These are phyloP conservation scores for Tricholoma saponaceum DNA, from an alignment of 768 basidiomycete genomes.

Conservation along the genomic window DNA sequence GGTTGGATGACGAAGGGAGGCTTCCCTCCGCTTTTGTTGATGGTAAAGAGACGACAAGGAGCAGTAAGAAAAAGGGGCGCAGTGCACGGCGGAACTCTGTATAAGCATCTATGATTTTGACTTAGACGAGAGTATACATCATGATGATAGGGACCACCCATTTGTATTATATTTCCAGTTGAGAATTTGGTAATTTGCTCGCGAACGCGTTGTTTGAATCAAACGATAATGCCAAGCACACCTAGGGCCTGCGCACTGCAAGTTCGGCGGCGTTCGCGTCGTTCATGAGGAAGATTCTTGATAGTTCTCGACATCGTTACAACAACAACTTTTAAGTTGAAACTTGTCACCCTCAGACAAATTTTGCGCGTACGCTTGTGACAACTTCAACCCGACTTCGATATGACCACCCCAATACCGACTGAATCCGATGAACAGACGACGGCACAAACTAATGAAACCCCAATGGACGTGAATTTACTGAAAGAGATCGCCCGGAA, in stretches of 20 bases:
- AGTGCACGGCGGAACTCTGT: conserved; percentile 78
- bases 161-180: neutral
- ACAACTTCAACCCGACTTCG: neutral
- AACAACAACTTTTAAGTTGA: neutral
- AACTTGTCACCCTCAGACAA: neutral
- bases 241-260: too few species aligned
- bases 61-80: conserved; percentile 64
- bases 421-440: conserved; percentile 8
- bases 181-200: neutral
- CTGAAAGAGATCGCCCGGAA: conserved; percentile 79
- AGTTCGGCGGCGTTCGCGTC: too few species aligned
- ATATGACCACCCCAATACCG: conserved; percentile 10
- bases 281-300: neutral
- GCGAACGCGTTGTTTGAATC: neutral
- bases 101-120: conserved; percentile 16
- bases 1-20: conserved; percentile 79
- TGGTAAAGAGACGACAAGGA: conserved; percentile 41
- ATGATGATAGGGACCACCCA: neutral
- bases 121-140: neutral
- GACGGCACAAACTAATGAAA: conserved; percentile 26
- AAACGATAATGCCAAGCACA: neutral
- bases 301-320: neutral
- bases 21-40: conserved; percentile 75
- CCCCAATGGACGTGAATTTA: conserved; percentile 51
- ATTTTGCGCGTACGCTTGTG: neutral